Conservation (phyloP, 2,329 filamentous ascomycete genomes). For the Neonectria neomacrospora region DNA sequence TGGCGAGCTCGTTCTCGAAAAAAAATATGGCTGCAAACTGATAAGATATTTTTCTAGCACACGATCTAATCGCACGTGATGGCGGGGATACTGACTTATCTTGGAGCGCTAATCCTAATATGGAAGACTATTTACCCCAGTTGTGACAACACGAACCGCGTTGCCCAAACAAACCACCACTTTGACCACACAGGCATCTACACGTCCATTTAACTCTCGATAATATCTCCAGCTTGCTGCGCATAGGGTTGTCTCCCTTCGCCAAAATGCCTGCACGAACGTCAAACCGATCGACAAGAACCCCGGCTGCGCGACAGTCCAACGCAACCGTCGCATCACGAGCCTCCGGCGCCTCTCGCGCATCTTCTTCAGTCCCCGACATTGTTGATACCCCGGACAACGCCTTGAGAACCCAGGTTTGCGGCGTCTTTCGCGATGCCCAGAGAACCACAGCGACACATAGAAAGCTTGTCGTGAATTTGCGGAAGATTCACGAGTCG, state of each 20-base stretch:
- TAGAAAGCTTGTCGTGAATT: slow-evolving; percentile 85
- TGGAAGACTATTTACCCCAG: slow-evolving; percentile 49
- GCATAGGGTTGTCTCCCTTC: slow-evolving; percentile 20
- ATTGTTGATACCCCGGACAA: slow-evolving; percentile 79
- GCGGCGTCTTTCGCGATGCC: slow-evolving; percentile 79
- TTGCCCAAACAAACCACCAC: slow-evolving; percentile 44
- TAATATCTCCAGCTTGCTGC: slow-evolving; percentile 11
- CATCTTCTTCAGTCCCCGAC: slow-evolving; percentile 70
- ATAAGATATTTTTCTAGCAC: slow-evolving; percentile 30
- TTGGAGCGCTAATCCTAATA: slow-evolving; percentile 42
- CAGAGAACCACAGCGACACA: slow-evolving; percentile 92
- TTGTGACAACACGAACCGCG: slow-evolving; percentile 39
- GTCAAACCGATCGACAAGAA: slow-evolving; percentile 59
- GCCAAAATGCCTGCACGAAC: slow-evolving; percentile 62
- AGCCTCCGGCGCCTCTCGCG: slow-evolving; percentile 59
- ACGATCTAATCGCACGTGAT: slow-evolving; percentile 52
- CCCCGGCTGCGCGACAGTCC: slow-evolving; percentile 48
- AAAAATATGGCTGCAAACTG: slow-evolving; percentile 33
- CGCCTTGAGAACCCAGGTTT: slow-evolving; percentile 78
- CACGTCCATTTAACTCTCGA: slow-evolving; percentile 9
- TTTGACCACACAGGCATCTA: slow-evolving; percentile 19
- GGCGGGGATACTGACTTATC: slow-evolving; percentile 31
- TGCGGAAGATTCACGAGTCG: slow-evolving; percentile 90
- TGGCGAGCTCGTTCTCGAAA: slow-evolving; percentile 24
- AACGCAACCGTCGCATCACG: slow-evolving; percentile 45